Evolutionary conservation across 2,329 filamentous ascomycete genomes (phyloP), one percentile per base, ranked within the genome.

Genomic region (Nemania bipapillata): DNA sequence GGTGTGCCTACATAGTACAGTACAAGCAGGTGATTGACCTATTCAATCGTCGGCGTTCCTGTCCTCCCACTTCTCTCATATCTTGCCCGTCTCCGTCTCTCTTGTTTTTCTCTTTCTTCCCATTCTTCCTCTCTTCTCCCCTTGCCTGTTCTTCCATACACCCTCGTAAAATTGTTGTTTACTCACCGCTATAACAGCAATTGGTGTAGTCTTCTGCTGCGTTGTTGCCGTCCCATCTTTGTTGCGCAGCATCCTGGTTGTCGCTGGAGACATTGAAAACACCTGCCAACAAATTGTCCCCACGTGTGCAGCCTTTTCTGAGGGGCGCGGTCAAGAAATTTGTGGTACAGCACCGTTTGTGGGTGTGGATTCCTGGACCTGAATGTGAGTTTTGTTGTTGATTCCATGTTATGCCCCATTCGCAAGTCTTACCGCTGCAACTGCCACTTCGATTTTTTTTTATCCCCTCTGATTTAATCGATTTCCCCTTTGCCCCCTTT

Each of bases 31-130:
- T 75, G 73, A 74, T 76, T 73, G 72, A 69, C 54, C 24, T 60
- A 50, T 40, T 69, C 56, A 63, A 70, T 75, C 66, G 68, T 69
- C 50, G 63, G 66, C 69, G 68, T 73, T 74, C 70, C 68, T 72
- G 67, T 75, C 62, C 66, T 73, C 68, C 67, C 71, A 69, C 71
- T 73, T 72, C 58, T 70, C 76, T 74, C 71, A 77, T 75, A 74
- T 75, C 74, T 76, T 72, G 74, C 74, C 70, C 73, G 74, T 69
- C 63, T 74, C 70, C 72, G 65, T 71, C 69, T 70, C 70, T 70
- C 70, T 66, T 70, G 59, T 63, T 63, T 59, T 70, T 63, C 40
- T 54, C 63, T 66, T 66, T 66, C 57, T 57, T 63, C 50, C 60
- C 62, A 70, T 60, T 69, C 65, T 70, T 70, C 55, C 66, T 64